Percentiles rank a stretch among this genome's conserved stretches.
These are phyloP conservation scores for Myriosclerotinia curreyana DNA, from an alignment of 2,329 filamentous ascomycete species.

Conservation along the genomic window DNA sequence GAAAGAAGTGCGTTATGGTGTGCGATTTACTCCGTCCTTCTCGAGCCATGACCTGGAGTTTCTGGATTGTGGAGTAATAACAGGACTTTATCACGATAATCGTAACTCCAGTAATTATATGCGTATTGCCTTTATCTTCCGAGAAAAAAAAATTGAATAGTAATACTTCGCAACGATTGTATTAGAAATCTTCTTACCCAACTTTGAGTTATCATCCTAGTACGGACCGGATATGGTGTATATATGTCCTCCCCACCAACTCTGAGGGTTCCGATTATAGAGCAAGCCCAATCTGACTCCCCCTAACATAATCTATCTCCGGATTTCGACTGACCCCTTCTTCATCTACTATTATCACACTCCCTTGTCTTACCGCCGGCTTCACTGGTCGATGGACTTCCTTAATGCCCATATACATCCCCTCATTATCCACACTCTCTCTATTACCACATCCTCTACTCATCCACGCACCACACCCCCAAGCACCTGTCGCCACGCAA, in stretches of 20 bases:
- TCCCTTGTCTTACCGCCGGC: neutral
- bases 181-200: neutral
- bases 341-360: neutral
- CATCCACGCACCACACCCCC: neutral
- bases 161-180: neutral
- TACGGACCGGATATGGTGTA: neutral
- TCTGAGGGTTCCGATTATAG: neutral
- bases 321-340: too few relatives aligned
- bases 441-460: neutral
- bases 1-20: too few relatives aligned
- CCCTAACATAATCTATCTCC: neutral
- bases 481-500: neutral
- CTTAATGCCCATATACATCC: neutral
- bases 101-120: fast-evolving
- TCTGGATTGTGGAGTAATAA: neutral
- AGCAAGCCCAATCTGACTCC: neutral
- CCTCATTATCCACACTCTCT: neutral
- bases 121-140: neutral
- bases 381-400: neutral
- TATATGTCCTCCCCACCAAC: neutral
- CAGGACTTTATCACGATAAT: neutral
- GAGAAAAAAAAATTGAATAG: too few relatives aligned
- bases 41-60: neutral
- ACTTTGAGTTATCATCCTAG: neutral
- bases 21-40: neutral